phyloP scores from a whole-genome alignment of 2,329 filamentous ascomycete species.

The Tolypocladium capitatum region DNA sequence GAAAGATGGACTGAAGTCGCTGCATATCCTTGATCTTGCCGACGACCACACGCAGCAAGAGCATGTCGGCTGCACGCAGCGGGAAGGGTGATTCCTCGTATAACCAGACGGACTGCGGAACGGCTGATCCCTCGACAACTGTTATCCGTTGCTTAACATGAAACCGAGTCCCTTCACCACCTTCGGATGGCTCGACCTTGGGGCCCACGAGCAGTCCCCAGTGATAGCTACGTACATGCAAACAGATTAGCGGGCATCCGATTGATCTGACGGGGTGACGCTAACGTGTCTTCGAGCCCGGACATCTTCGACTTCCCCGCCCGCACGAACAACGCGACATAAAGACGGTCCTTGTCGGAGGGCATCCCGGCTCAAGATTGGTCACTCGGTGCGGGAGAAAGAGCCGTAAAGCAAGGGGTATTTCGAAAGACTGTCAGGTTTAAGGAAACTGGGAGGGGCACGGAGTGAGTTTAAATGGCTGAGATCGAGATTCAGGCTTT shows the following conservation, averaged over 20 bases:
- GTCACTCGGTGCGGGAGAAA: too few relatives aligned
- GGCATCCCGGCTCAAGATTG: background rate
- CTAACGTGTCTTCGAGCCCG: background rate
- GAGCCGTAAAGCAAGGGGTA: background rate
- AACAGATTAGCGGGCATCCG: background rate
- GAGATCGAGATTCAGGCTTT: background rate
- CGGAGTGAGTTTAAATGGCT: too few relatives aligned
- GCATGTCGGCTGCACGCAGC: background rate
- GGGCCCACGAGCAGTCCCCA: background rate
- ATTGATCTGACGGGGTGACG: background rate
- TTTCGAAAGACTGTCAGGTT: background rate
- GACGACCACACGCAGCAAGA: too few relatives aligned
- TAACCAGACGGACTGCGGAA: background rate
- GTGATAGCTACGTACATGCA: background rate
- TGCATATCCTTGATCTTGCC: too few relatives aligned
- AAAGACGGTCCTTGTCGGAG: slow-evolving; percentile 1
- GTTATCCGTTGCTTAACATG: background rate
- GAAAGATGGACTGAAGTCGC: too few relatives aligned
- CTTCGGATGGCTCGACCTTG: background rate
- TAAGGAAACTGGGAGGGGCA: too few relatives aligned
- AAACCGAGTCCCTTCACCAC: background rate
- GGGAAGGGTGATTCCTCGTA: background rate
- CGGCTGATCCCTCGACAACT: background rate
- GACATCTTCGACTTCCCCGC: background rate
- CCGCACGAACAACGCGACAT: background rate